Evolutionary conservation across 2,329 filamentous ascomycete genomes (phyloP).

Genomic region (Nemania diffusa): DNA sequence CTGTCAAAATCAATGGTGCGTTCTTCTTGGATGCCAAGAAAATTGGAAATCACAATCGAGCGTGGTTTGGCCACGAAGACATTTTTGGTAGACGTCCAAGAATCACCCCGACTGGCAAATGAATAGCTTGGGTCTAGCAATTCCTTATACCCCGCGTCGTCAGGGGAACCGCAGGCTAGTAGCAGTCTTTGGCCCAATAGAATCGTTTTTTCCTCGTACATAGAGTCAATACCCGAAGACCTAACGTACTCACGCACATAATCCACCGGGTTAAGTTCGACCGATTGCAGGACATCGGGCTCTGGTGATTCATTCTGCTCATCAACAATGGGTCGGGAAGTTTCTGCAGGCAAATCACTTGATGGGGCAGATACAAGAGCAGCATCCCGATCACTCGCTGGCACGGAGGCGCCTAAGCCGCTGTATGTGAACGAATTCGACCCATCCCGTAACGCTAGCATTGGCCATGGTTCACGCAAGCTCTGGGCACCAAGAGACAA

Average conservation of each 20-base stretch:
- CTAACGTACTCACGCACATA: conserved; percentile 37
- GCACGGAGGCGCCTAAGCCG: conserved; percentile 39
- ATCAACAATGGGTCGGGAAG: not conserved
- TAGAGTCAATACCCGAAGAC: conserved; percentile 31
- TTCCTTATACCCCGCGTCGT: conserved; percentile 30
- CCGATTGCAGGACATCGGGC: conserved; percentile 7
- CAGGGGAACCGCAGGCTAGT: conserved; percentile 20
- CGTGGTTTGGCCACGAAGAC: conserved; percentile 45
- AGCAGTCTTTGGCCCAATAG: conserved; percentile 38
- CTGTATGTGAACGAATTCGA: not conserved
- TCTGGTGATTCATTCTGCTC: not conserved
- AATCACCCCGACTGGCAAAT: conserved; percentile 13
- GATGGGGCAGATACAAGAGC: conserved; percentile 10
- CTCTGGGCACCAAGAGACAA: conserved; percentile 45
- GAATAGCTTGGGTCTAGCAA: conserved; percentile 33
- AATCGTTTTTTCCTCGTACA: conserved; percentile 31
- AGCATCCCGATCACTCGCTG: conserved; percentile 38
- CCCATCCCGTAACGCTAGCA: conserved; percentile 25
- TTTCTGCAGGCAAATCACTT: not conserved
- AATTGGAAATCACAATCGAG: conserved; percentile 49
- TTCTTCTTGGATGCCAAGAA: conserved; percentile 48
- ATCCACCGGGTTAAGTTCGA: conserved; percentile 30
- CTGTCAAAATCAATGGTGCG: conserved; percentile 45
- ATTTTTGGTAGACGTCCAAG: not conserved
- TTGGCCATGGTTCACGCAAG: conserved; percentile 45